These are phyloP conservation scores for Pythium rishiriense DNA, from an alignment of 352 stramenopile species.

Conservation along the genomic window DNA sequence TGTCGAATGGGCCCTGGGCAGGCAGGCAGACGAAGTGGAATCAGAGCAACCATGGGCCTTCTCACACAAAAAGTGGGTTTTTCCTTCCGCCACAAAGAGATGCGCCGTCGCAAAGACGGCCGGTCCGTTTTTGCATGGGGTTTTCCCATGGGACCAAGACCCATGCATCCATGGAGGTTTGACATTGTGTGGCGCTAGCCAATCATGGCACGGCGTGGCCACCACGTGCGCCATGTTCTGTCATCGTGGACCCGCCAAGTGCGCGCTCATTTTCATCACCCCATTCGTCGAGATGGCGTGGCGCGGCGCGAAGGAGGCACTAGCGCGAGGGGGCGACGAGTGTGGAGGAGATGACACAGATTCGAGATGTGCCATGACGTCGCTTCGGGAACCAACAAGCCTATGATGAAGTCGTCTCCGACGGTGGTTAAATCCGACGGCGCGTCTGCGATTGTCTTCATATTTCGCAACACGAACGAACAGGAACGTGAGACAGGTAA, in stretches of 20 bases:
- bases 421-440: background rate
- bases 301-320: background rate
- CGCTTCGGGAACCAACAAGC: too few species aligned
- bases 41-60: background rate
- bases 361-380: background rate
- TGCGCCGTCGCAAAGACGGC: slow-evolving; percentile 6
- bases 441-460: too few species aligned
- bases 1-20: slow-evolving; percentile 12
- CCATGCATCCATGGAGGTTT: background rate
- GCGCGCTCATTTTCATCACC: background rate
- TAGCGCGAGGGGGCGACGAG: background rate
- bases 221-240: slow-evolving; percentile 1
- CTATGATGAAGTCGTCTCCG: too few species aligned
- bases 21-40: too few species aligned
- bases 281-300: background rate
- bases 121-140: background rate
- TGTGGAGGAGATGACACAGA: background rate
- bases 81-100: slow-evolving; percentile 19
- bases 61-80: background rate
- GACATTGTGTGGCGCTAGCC: background rate
- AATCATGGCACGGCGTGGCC: background rate
- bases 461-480: background rate
- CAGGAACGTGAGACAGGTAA: background rate
- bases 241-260: background rate
- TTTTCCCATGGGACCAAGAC: background rate